These are phyloP conservation scores for Leptographium galeiforme DNA, from an alignment of 2,329 filamentous ascomycete species.

Conservation along the genomic window DNA sequence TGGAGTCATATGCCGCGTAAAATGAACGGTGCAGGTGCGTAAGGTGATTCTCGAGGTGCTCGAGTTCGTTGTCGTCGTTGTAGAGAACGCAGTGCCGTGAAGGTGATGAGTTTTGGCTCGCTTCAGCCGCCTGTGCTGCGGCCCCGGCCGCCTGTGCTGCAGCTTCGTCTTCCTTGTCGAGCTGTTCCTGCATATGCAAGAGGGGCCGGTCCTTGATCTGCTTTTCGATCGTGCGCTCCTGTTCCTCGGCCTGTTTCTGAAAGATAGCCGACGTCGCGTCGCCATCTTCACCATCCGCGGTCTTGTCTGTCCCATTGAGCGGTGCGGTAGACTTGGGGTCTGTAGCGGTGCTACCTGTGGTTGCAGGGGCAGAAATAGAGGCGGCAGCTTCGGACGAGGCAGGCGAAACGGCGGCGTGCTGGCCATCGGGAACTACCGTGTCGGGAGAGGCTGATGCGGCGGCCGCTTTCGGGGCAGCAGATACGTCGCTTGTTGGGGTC, in stretches of 20 bases:
- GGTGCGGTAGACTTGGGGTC: neutral
- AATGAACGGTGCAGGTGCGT: conserved; percentile 64
- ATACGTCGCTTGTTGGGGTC: no score
- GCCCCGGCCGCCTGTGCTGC: conserved; percentile 30
- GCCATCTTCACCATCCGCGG: conserved; percentile 52
- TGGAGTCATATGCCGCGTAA: conserved; percentile 66
- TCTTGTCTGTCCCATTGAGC: conserved; percentile 14
- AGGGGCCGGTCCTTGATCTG: conserved; percentile 82
- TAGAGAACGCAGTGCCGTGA: conserved; percentile 63
- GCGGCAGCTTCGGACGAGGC: neutral
- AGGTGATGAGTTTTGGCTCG: conserved; percentile 15
- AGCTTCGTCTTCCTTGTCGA: conserved; percentile 72
- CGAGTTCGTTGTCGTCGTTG: conserved; percentile 77
- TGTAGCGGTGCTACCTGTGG: neutral
- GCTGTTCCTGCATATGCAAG: conserved; percentile 79
- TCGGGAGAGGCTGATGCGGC: neutral
- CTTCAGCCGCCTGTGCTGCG: conserved; percentile 6
- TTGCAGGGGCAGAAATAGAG: neutral
- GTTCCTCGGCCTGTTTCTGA: conserved; percentile 67
- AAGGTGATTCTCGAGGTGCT: conserved; percentile 62
- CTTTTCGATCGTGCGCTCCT: conserved; percentile 75
- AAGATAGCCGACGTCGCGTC: conserved; percentile 51
- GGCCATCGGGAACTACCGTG: neutral
- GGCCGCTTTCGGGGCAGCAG: neutral
- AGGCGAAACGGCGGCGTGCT: neutral